Base-by-base conservation (phyloP, 2,329 filamentous ascomycete genomes). In the Colletotrichum filicis region DNA sequence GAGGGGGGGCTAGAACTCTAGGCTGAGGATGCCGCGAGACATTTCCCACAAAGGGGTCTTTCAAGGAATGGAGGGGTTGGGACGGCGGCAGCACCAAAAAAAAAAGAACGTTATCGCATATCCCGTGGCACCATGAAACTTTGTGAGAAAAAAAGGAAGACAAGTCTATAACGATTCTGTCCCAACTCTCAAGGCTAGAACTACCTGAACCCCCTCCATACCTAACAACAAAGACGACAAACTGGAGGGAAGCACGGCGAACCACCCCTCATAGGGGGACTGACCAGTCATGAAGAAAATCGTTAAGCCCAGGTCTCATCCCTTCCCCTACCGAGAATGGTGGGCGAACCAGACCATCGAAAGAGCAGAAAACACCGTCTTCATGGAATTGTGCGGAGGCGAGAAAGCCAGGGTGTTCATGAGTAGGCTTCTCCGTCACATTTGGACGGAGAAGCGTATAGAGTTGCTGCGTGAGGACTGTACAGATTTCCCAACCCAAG, bases 401-500 rank as follows among this genome's bases (percentile, higher is more conserved):
- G 53, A 71, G 56, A 66, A 63, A 72, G 68, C 68, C 71, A 58
- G 52, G 71, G 62, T 49, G 42, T 72, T 74, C 68, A 74, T 74
- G 63, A 62, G 53, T 71, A 57, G 55, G 71, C 68, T 68, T 60
- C 58, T 66, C 71, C 71, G 68, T 67, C 63, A 55, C 62, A 67
- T 67, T 71, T 72, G 32, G 59, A 49, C 68, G 68, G 68, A 67
- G 68, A 74, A 72, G 58, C 71, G 56, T 73, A 60, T 61, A 73
- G 70, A 63, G 66, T 70, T 73, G 68, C 71, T 71, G 71, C 71
- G 71, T 71, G 68, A 64, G 71, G 65, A 80, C 76, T 80, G 79
- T 80, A 80, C 79, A 80, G 62, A 80, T 77, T 79, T 79, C 75
- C 79, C 79, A 80, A 78, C 78, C 79, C 77, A 77, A 73, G 70